Conservation (phyloP, 495 filamentous ascomycete genomes). For the Melanomma pulvis-pyrius region DNA sequence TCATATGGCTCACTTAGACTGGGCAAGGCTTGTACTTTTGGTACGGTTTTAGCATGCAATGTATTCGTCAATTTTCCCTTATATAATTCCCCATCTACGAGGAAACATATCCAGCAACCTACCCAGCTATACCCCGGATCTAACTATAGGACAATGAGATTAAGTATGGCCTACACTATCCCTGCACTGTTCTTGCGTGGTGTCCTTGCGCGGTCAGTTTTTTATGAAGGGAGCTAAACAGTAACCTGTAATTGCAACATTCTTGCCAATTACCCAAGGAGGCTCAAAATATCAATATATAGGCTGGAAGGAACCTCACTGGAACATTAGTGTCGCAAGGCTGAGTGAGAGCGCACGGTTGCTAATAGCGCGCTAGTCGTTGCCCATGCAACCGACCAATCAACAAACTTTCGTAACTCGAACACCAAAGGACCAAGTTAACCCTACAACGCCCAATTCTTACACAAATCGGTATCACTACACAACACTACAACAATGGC, state of each 20-base stretch:
- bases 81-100: not conserved
- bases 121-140: too few relatives aligned
- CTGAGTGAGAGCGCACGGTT: not conserved
- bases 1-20: slow-evolving; percentile 30
- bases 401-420: slow-evolving; percentile 11
- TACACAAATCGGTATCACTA: not conserved
- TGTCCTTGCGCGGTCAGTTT: too few relatives aligned
- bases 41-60: slow-evolving; percentile 37
- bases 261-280: too few relatives aligned
- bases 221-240: too few relatives aligned
- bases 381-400: slow-evolving; percentile 13
- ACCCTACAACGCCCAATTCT: not conserved
- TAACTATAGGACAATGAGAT: too few relatives aligned
- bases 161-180: too few relatives aligned
- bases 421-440: not conserved
- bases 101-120: not conserved
- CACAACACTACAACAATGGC: slow-evolving; percentile 13
- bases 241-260: too few relatives aligned
- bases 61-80: slow-evolving; percentile 19
- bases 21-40: slow-evolving; percentile 34
- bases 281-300: too few relatives aligned
- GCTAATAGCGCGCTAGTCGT: not conserved
- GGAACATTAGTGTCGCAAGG: too few relatives aligned
- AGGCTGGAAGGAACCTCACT: too few relatives aligned
- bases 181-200: too few relatives aligned